Evolutionary conservation across 768 basidiomycete species (phyloP).

Genomic region (Russula emetica): DNA sequence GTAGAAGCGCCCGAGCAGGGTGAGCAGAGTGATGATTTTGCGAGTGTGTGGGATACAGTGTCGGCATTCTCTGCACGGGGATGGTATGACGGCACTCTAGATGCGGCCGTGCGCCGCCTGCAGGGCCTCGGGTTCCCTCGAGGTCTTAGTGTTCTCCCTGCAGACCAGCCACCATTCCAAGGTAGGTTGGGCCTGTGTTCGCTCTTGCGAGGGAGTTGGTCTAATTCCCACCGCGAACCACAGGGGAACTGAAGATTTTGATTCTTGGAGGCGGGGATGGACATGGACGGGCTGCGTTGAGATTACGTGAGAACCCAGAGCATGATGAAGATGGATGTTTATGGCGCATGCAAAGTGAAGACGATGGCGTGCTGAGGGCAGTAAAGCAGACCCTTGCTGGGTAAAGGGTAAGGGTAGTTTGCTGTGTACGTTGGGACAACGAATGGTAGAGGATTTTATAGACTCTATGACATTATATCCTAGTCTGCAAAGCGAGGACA

Average conservation of each 20-base stretch:
- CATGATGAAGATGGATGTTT: conserved; percentile 63
- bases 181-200: conserved; percentile 39
- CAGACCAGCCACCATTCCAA: conserved; percentile 54
- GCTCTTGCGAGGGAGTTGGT: not conserved
- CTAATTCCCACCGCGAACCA: not conserved
- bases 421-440: not conserved
- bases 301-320: conserved; percentile 48
- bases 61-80: conserved; percentile 47
- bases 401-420: not conserved
- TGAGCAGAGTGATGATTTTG: conserved; percentile 44
- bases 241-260: conserved; percentile 66
- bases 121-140: conserved; percentile 41
- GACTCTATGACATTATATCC: not conserved
- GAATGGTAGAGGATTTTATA: not conserved
- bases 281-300: conserved; percentile 40
- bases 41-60: conserved; percentile 52
- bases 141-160: conserved; percentile 48
- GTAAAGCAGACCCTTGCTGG: conserved; percentile 44
- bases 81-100: conserved; percentile 61
- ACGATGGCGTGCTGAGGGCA: conserved; percentile 40
- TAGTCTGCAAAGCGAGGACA: not conserved
- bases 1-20: conserved; percentile 10
- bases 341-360: conserved; percentile 61
- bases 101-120: conserved; percentile 50
- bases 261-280: conserved; percentile 33